These are phyloP conservation scores for Camptophora hylomeconis DNA, from an alignment of 2,329 filamentous ascomycete species.

Conservation along the genomic window DNA sequence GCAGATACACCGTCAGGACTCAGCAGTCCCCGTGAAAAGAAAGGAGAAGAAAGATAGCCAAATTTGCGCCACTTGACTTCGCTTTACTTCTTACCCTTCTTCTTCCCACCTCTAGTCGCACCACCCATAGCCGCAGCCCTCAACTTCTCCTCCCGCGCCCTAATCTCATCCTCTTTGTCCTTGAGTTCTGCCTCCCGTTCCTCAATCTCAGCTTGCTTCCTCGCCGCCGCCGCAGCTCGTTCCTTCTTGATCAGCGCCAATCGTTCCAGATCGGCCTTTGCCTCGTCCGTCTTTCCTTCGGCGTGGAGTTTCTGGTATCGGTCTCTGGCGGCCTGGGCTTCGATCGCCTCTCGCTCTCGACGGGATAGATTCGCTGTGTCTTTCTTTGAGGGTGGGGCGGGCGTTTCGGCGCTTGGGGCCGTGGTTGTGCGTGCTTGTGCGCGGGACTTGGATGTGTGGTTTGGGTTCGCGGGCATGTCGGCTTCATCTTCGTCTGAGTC, in stretches of 20 bases:
- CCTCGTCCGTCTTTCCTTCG: constrained; percentile 93
- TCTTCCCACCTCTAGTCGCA: constrained; percentile 10
- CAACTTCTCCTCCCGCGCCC: constrained; percentile 29
- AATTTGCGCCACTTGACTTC: too few relatives aligned
- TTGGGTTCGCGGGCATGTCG: constrained; percentile 65
- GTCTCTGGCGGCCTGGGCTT: constrained; percentile 80
- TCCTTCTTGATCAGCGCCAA: constrained; percentile 72
- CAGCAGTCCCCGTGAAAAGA: too few relatives aligned
- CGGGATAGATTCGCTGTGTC: constrained; percentile 46
- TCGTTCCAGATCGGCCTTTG: constrained; percentile 74
- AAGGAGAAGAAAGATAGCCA: too few relatives aligned
- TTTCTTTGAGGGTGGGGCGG: constrained; percentile 45
- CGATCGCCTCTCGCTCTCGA: constrained; percentile 62
- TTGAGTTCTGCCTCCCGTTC: constrained; percentile 28
- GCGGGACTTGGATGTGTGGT: constrained; percentile 57
- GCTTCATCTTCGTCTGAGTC: constrained; percentile 26
- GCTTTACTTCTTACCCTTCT: constrained; percentile 19
- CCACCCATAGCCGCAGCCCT: constrained; percentile 25
- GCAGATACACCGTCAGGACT: too few relatives aligned
- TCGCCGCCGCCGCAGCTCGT: constrained; percentile 67
- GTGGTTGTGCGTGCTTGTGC: constrained; percentile 45
- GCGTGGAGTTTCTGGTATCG: constrained; percentile 84
- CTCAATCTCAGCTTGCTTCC: constrained; percentile 64
- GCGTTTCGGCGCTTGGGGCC: constrained; percentile 25
- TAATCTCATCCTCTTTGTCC: constrained; percentile 20